Conservation (phyloP, 2,329 filamentous ascomycete species). For the Pestalotiopsis sp. region DNA sequence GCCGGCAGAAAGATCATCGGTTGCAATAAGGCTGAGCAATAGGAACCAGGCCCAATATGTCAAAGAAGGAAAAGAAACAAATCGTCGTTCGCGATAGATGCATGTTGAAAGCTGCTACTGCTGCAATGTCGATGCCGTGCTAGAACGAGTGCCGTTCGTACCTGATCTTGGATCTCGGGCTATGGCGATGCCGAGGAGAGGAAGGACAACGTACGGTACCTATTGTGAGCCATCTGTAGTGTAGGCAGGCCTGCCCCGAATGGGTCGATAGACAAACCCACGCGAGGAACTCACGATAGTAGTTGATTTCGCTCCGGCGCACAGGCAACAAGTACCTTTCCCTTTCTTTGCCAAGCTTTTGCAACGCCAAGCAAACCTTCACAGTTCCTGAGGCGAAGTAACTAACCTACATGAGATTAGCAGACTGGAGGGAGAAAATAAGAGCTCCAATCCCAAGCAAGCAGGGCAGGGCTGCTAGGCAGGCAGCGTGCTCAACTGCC, state of each 20-base stretch:
- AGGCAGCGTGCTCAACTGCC: neutral
- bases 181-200: too few relatives aligned
- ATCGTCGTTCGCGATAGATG: neutral
- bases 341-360: neutral
- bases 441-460: neutral
- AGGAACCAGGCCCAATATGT: neutral
- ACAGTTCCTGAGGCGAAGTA: neutral
- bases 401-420: neutral
- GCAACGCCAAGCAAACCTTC: neutral
- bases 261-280: too few relatives aligned
- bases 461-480: neutral
- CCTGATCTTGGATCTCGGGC: too few relatives aligned
- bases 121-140: neutral
- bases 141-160: too few relatives aligned
- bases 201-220: too few relatives aligned
- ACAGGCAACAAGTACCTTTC: neutral
- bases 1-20: neutral
- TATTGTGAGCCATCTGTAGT: too few relatives aligned
- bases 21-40: neutral
- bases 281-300: too few relatives aligned
- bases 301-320: neutral
- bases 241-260: too few relatives aligned
- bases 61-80: neutral
- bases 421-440: neutral
- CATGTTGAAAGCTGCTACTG: neutral